Base-by-base conservation (phyloP, 768 basidiomycete species). In the Gelatoporia subvermispora region DNA sequence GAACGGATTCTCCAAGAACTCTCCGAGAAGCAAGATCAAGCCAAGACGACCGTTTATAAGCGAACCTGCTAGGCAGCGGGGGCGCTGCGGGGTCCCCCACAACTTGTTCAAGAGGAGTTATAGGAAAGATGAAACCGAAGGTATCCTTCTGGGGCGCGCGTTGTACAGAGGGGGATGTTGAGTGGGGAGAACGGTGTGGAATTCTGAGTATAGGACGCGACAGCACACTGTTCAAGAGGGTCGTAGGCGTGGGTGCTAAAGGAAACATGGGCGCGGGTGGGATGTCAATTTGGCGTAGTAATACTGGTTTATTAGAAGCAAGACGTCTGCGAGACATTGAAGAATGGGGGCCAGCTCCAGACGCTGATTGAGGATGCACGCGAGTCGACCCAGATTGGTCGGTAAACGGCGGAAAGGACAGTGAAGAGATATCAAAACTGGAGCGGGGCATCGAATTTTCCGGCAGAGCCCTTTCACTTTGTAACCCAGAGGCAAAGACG, bases 291-390 rank as follows among this genome's bases (percentile, higher is more conserved):
- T 59, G 63, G 42, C 57, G 53, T 34, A 46, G 47, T 9, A 62
- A 50, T 17, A 45, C 35, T 39, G 70, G 60, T 37, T 59, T 56
- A 20, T 65, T 68, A 16, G 65, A 62, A 41, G 64, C 51, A 31
- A 65, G 54, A 17, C 62, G 67, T n/a, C 62, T 60, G 48, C 56
- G 61, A 18, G 70, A 65, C 51, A 65, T 59, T 35, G 65, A 66
- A 34, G 58, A 50, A 28, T 49, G 13, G 42, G 25, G 3, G 45
- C 23, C 8, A 8, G 38, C n/a, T 5, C 8, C 8, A 5, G 38
- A 39, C 21, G 5, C 21, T 39, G 38, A 39, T 22, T 5, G 38
- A 8, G 16, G 5, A 39, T 8, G 5, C 16, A 16, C 5, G n/a
- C 5, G 21, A 22, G 5, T 17, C 7, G 38, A 39, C 5, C 17